Percentiles rank a stretch among this genome's conserved stretches.
phyloP scores from a whole-genome alignment of 2,329 filamentous ascomycete genomes.

The Xylariaceae sp. region DNA sequence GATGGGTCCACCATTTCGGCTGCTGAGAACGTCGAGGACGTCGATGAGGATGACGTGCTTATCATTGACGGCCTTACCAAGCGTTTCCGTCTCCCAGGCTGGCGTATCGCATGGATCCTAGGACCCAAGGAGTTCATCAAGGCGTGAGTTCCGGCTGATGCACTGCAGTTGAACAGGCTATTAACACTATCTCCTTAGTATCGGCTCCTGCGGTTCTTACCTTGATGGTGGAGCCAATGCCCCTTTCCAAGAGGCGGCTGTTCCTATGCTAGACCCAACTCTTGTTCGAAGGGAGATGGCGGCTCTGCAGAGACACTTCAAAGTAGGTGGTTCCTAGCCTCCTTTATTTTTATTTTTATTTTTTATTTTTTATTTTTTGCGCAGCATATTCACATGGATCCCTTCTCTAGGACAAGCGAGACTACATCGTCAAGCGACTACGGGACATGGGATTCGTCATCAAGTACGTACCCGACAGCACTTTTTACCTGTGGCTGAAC shows the following conservation, averaged over 20 bases:
- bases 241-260: slow-evolving; percentile 91
- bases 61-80: slow-evolving; percentile 97
- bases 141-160: slow-evolving; percentile 54
- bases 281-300: slow-evolving; percentile 85
- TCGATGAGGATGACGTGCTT: slow-evolving; percentile 87
- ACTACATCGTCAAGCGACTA: slow-evolving; percentile 82
- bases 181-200: slow-evolving; percentile 44
- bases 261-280: slow-evolving; percentile 87
- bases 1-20: slow-evolving; percentile 88
- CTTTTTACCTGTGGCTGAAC: slow-evolving; percentile 85
- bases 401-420: slow-evolving; percentile 70
- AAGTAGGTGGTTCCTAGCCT: slow-evolving; percentile 42
- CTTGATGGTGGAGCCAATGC: slow-evolving; percentile 94
- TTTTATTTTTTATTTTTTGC: too few species aligned
- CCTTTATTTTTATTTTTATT: too few species aligned
- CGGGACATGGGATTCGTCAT: slow-evolving; percentile 85
- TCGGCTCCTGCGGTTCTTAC: slow-evolving; percentile 90
- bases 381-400: slow-evolving; percentile 23
- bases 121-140: slow-evolving; percentile 96
- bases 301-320: slow-evolving; percentile 87
- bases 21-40: slow-evolving; percentile 86
- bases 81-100: slow-evolving; percentile 92
- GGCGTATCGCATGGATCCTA: slow-evolving; percentile 95
- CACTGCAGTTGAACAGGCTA: neutral
- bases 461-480: slow-evolving; percentile 82